Percentiles rank a stretch among this genome's conserved stretches.
phyloP scores from a whole-genome alignment of 176 grass and related monocot species.

The Oryza brachyantha region DNA sequence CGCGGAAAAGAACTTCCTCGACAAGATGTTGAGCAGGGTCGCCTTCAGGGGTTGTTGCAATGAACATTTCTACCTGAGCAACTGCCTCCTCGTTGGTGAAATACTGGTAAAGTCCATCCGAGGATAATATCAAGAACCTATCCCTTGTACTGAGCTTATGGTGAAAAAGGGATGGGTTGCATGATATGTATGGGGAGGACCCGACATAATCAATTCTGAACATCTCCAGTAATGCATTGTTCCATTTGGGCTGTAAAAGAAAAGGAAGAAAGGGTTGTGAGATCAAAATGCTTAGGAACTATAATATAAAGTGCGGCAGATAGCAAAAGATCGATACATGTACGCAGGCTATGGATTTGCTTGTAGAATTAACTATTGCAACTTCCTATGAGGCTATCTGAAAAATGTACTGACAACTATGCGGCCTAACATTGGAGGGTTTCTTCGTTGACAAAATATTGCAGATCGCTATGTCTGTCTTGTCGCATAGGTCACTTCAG shows the following conservation, averaged over 20 bases:
- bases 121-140: constrained; percentile 90
- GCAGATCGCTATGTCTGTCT: not conserved
- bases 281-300: not conserved
- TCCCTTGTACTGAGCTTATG: constrained; percentile 66
- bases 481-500: constrained; percentile 22
- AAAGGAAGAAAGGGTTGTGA: constrained; percentile 1
- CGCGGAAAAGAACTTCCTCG: constrained; percentile 90
- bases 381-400: not conserved
- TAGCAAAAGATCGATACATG: not conserved
- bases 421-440: not conserved
- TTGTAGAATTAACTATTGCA: not conserved
- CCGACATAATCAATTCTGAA: constrained; percentile 93
- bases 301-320: not conserved
- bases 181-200: constrained; percentile 74
- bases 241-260: constrained; percentile 92
- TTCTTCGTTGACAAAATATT: not conserved
- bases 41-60: constrained; percentile 78
- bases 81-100: constrained; percentile 94
- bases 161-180: constrained; percentile 84
- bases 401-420: not conserved
- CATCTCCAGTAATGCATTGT: constrained; percentile 82
- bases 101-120: constrained; percentile 96
- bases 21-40: constrained; percentile 95
- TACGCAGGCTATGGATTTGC: not conserved
- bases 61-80: constrained; percentile 83